Base-by-base conservation (phyloP, 164 flowering plant genomes). In the Echeveria elegans region DNA sequence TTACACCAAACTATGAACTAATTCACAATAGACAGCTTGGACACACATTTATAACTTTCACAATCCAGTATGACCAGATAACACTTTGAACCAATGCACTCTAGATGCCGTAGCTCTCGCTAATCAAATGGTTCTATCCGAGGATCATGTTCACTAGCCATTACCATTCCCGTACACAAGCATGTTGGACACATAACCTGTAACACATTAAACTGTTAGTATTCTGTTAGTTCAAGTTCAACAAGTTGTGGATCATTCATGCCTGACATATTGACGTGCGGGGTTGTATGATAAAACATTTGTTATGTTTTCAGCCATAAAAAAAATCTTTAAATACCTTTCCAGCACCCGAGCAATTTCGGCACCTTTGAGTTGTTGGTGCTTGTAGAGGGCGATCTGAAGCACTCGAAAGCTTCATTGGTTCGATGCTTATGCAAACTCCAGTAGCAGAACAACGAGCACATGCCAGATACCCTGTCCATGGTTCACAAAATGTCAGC, bases 141-240 rank as follows among this genome's bases (percentile, higher is more conserved):
- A 18, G 96, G 96, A 74, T 93, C 98, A 53, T 93, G 98, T 73
- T 93, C 98, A 63, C 96, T 93, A 4, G 98, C 97, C 97, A 90
- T 90, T 65, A 84, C 82, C 97, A 90, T 86, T 48, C 98, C 97
- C 1, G 98, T 93, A 78, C 98, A 93, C 11, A 93, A 87, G 78
- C 98, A 93, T 18, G 97, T 93, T 4, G 98, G 98, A 77, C 98
- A 90, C 98, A 93, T 93, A 21, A 93, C 98, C 96, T 93, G 72
- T 43, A 70, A 26, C 43, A 36, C 7, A 63, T 2, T 34, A 12
- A 23, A 18, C 29, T 19, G 66, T 63, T 5, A 19, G 65, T 16
- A 63, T 34, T 21, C n/a, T n/a, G 43, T 29, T 29, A 60, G 29
- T 18, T 19, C 16, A 11, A 64, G 5, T 8, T 16, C 66, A 16